Evolutionary conservation across 495 filamentous ascomycete species (phyloP).

Genomic region (Lepraria neglecta): DNA sequence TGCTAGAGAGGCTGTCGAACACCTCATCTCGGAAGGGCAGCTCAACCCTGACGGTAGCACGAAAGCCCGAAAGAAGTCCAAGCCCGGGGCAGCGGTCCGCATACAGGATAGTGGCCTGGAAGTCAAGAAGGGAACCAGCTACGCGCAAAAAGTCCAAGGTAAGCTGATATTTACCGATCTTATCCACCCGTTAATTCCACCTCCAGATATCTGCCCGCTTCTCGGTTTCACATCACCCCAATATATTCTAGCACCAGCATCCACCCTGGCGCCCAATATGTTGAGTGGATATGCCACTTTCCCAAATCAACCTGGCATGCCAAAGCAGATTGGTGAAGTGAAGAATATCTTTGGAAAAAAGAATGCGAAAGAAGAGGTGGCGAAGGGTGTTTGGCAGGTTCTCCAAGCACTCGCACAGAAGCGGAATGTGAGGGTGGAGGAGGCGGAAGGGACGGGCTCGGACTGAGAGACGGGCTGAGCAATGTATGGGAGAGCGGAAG

Average conservation of each 20-base stretch:
- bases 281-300: slow-evolving; percentile 31
- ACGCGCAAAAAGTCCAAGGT: slow-evolving; percentile 23
- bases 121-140: slow-evolving; percentile 19
- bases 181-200: neutral
- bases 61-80: slow-evolving; percentile 20
- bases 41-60: slow-evolving; percentile 21
- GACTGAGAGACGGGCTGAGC: neutral
- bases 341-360: slow-evolving; percentile 42
- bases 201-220: slow-evolving; percentile 16
- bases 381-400: slow-evolving; percentile 32
- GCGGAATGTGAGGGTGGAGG: slow-evolving; percentile 24
- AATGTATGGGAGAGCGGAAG: neutral
- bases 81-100: slow-evolving; percentile 17
- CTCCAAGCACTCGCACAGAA: slow-evolving; percentile 31
- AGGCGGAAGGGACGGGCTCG: slow-evolving; percentile 1
- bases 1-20: slow-evolving; percentile 27
- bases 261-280: slow-evolving; percentile 17
- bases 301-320: slow-evolving; percentile 29
- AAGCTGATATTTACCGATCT: neutral
- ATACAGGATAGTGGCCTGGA: slow-evolving; percentile 8
- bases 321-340: slow-evolving; percentile 36
- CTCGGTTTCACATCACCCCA: slow-evolving; percentile 19
- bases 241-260: slow-evolving; percentile 21
- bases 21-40: slow-evolving; percentile 25
- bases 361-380: slow-evolving; percentile 42